These are phyloP conservation scores for Aspergillus sp. DNA, from an alignment of 2,329 filamentous ascomycete species.

Conservation along the genomic window DNA sequence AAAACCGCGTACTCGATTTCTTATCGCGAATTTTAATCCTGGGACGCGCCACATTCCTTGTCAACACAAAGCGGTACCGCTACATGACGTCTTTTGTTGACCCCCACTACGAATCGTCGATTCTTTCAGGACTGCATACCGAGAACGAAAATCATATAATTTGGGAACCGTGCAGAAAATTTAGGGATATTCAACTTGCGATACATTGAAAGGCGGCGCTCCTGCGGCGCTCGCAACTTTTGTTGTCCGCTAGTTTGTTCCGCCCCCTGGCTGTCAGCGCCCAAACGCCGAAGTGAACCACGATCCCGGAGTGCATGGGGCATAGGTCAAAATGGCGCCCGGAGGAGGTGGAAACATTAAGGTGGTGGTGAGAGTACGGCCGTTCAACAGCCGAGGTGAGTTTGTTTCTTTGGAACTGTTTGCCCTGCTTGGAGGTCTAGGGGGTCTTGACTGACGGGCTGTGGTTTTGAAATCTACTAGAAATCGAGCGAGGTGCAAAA, in stretches of 20 bases:
- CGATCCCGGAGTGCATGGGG: constrained; percentile 35
- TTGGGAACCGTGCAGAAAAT: not conserved
- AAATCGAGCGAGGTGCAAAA: constrained; percentile 88
- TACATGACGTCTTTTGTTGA: constrained; percentile 42
- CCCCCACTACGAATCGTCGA: constrained; percentile 20
- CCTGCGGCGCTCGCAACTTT: constrained; percentile 34
- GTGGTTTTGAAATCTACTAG: constrained; percentile 54
- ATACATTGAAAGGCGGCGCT: constrained; percentile 27
- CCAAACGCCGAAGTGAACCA: constrained; percentile 16
- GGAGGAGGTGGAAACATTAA: constrained; percentile 95
- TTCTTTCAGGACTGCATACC: constrained; percentile 10
- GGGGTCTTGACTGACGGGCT: constrained; percentile 9
- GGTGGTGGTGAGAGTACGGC: constrained; percentile 94
- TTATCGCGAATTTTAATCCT: constrained; percentile 12
- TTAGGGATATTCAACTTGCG: constrained; percentile 10
- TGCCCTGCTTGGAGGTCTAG: not conserved
- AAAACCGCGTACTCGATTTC: constrained; percentile 2
- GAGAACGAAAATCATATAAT: not conserved
- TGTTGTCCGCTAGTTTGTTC: constrained; percentile 18
- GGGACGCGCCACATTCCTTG: constrained; percentile 19
- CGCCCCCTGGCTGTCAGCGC: constrained; percentile 13
- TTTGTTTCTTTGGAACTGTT: constrained; percentile 14
- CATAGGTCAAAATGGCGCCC: constrained; percentile 58
- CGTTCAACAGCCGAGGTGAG: constrained; percentile 92
- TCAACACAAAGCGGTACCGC: constrained; percentile 16